Base-by-base conservation (phyloP, 2,329 filamentous ascomycete genomes). In the Aureobasidium uvarum region DNA sequence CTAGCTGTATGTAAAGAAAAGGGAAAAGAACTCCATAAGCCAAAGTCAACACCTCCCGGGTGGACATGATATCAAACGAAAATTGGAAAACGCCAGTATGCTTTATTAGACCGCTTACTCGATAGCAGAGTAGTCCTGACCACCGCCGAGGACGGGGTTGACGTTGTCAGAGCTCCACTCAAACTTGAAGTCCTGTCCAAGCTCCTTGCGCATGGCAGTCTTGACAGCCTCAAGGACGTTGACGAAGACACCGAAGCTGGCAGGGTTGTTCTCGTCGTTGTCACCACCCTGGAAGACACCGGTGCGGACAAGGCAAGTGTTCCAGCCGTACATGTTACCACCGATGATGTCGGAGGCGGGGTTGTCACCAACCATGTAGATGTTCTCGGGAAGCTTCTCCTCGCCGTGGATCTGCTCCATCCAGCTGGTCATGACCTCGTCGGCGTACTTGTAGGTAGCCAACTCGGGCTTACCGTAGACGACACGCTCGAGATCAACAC, bases 271-370 rank as follows among this genome's bases (percentile, higher is more conserved):
- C 76, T 88, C 83, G 73, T 92, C 89, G 74, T 92, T 92, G 66
- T 86, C 88, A 20, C 85, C 88, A 68, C 89, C 89, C 79, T 90
- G 87, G 84, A 89, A 91, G 55, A 92, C 89, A 78, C 89, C 89
- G 0, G 89, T 92, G 73, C 89, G 85, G 65, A 92, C 89, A 64
- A 92, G 78, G 73, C 89, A 91, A 3, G 89, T 91, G 79, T 92
- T 92, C 89, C 89, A 92, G 67, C 88, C 88, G 77, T 92, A 91
- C 84, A 88, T 89, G 82, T 92, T 92, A 68, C 89, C 89, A 68
- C 89, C 89, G 69, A 89, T 82, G 72, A 91, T 90, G 74, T 91
- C 88, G 31, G 86, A 89, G 31, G 86, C 86, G 7, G 88, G 88
- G 80, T 90, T 91, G 77, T 91, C 88, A 69, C 88, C 88, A 64